phyloP scores from a whole-genome alignment of 371 early-diverging fungal genomes.

The Mortierella sp. region DNA sequence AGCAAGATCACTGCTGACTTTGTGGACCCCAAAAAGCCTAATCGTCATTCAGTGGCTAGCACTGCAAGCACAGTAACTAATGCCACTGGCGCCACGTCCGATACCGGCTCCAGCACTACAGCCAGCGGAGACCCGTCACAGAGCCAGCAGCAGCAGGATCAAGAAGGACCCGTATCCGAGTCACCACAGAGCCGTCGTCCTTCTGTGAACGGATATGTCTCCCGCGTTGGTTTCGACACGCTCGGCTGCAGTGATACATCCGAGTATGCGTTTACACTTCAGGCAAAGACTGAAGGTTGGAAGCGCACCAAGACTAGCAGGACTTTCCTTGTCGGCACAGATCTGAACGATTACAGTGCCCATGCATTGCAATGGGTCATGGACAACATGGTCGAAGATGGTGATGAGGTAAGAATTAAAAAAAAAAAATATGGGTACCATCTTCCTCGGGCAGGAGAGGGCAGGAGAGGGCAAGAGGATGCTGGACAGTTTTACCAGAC shows the following conservation, averaged over 20 bases:
- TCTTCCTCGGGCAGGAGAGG: too few relatives aligned
- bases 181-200: background rate
- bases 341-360: conserved; percentile 67
- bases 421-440: background rate
- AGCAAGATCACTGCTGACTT: conserved; percentile 31
- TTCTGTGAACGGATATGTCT: conserved; percentile 52
- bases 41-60: background rate
- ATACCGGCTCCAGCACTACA: background rate
- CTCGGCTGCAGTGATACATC: conserved; percentile 65
- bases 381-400: conserved; percentile 70
- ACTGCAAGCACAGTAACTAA: conserved; percentile 9
- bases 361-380: conserved; percentile 68
- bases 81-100: background rate
- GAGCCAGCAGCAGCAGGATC: conserved; percentile 7
- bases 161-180: background rate
- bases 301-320: conserved; percentile 60
- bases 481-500: too few relatives aligned
- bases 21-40: conserved; percentile 1
- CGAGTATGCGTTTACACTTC: conserved; percentile 67
- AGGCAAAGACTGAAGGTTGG: conserved; percentile 62
- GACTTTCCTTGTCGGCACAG: conserved; percentile 70
- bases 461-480: too few relatives aligned
- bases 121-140: background rate
- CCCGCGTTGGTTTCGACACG: conserved; percentile 69
- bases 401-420: conserved; percentile 62